Base-by-base conservation (phyloP, 306 rosid genomes). In the Erythrophleum fordii region DNA sequence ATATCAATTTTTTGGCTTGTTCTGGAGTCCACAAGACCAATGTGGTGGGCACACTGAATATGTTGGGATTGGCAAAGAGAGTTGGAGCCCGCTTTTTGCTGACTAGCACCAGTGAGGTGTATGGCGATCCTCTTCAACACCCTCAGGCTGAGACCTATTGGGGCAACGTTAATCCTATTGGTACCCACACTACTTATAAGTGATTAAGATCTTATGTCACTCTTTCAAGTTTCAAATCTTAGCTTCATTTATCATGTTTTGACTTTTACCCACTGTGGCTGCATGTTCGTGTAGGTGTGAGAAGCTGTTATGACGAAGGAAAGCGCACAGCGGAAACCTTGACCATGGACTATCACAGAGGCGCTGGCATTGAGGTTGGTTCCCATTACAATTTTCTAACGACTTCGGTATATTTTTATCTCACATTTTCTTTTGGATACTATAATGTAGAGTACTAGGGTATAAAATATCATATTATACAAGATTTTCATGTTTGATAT, bases 91-190 rank as follows among this genome's bases (percentile, higher is more conserved):
- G 97, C 17, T 95, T 95, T 86, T 79, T 95, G 86, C 81, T 95
- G 5, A 95, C 97, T 2, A 95, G 98, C 81, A 95, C 98, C 18
- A 95, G 97, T 77, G 98, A 95, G 79, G 98, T 95, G 14, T 92
- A 95, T 35, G 98, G 98, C 20, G 98, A 95, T 81, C 98, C 98
- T 8, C 91, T 95, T 49, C 94, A 95, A 56, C 97, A 95, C 56
- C 98, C 98, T 41, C 98, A 95, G 85, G 87, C 69, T 69, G 98
- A 95, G 85, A 86, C 92, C 46, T 95, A 92, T 52, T 95, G 98
- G 98, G 98, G 98, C 60, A 93, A 95, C 52, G 98, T 95, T 77
- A 95, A 95, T 77, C 98, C 98, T 66, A 95, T 95, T 22, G 98
- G 98, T 92, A 81, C n/a, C 51, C 31, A 35, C 31, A 55, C 39